Evolutionary conservation across 2,329 filamentous ascomycete genomes (phyloP), one percentile per base, ranked within the genome.

Genomic region (Trichoderma oligosporum): DNA sequence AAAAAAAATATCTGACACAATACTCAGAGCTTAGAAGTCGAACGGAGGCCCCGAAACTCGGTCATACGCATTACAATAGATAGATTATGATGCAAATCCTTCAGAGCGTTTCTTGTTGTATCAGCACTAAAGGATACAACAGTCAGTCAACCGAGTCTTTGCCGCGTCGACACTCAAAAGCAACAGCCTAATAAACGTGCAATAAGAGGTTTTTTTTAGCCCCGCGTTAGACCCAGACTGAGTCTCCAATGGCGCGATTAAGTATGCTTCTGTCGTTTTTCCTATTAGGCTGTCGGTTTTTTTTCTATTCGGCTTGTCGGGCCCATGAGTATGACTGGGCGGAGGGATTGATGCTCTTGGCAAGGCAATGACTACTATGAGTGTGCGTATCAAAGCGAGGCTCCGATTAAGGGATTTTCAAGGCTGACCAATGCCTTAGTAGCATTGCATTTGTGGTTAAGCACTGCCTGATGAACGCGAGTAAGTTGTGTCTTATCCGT

Each of bases 121-220:
- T 52, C 38, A 52, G 48, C 48, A 52, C 48, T 52, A 52, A 4
- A 20, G 31, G 16, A 24, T n/a, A n/a, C n/a, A n/a, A n/a, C n/a
- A 55, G 44, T 36, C 24, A 47, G 53, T 56, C 53, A 47, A 33
- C 42, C 42, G 53, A 56, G 42, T 14, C 42, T 56, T 56, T 56
- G n/a, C 53, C 42, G 53, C 33, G 14, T 47, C 7, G 11, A 56
- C 33, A 14, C 2, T 3, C 52, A 27, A 41, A 39, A 22, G 38
- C 49, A 36, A 3, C n/a, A 35, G 2, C 14, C 12, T 12, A 16
- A 36, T 22, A 22, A 44, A 27, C 42, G 51, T 25, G 51, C 51
- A 5, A 20, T 35, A 29, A 16, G 25, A 12, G 12, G n/a, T n/a
- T n/a, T n/a, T n/a, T 7, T 27, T 47, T 31, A 31, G 33, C 53